Evolutionary conservation across 2,329 filamentous ascomycete species (phyloP).

Genomic region (Ophiostoma himal-ulmi): DNA sequence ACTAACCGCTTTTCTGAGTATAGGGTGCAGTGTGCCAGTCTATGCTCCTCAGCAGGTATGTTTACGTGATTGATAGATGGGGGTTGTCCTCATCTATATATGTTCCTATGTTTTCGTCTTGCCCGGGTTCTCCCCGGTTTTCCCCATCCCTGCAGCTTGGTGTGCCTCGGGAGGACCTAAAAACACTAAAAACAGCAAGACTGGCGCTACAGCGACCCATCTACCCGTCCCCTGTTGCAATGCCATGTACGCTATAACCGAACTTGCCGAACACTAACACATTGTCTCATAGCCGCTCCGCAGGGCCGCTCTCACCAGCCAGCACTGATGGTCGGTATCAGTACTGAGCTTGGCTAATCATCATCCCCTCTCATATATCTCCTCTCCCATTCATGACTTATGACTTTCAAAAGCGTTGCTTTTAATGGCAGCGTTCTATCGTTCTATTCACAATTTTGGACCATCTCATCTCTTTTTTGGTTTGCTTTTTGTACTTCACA

Average conservation of each 20-base stretch:
- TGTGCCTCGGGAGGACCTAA: not conserved
- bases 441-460: not conserved
- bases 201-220: not conserved
- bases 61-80: not conserved
- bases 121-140: constrained; percentile 14
- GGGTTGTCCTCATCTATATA: not conserved
- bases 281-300: not conserved
- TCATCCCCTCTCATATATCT: not conserved
- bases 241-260: constrained; percentile 18
- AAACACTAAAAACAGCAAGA: not conserved
- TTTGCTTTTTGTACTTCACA: not conserved
- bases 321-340: not conserved
- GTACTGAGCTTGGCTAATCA: not conserved
- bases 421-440: not conserved
- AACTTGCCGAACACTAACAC: constrained; percentile 23
- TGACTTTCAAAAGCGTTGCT: not conserved
- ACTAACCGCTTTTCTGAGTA: not conserved
- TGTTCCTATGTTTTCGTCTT: not conserved
- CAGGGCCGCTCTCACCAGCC: constrained; percentile 15
- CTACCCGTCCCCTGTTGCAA: not conserved
- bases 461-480: not conserved
- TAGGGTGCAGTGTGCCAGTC: constrained; percentile 22
- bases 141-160: constrained; percentile 15
- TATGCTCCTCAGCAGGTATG: not conserved
- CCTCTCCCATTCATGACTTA: not conserved